phyloP scores from a whole-genome alignment of 495 filamentous ascomycete species.

The Penicillium coffeae region DNA sequence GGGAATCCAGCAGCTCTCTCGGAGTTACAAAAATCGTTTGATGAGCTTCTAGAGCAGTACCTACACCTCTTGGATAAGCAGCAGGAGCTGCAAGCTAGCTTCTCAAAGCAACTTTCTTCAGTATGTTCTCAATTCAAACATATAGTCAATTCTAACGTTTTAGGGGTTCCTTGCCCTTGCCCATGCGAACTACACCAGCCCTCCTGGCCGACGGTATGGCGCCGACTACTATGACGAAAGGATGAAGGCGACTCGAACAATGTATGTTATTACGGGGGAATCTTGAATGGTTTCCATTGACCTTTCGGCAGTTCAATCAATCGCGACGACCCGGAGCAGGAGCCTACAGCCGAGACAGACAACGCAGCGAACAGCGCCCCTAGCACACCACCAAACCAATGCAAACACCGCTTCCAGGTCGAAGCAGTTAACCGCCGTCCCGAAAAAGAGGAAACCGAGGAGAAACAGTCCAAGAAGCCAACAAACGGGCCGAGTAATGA shows the following conservation, averaged over 20 bases:
- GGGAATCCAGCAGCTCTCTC: slow-evolving; percentile 7
- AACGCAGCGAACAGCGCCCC: background rate
- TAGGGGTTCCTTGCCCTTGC: slow-evolving; percentile 56
- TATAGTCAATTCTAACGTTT: slow-evolving; percentile 7
- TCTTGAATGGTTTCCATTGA: too few species aligned
- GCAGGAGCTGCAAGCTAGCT: slow-evolving; percentile 52
- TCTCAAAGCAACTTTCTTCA: slow-evolving; percentile 54
- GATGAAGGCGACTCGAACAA: slow-evolving; percentile 59
- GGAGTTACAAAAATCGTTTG: slow-evolving; percentile 45
- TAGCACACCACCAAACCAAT: background rate
- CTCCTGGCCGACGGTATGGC: slow-evolving; percentile 60
- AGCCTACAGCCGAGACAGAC: background rate
- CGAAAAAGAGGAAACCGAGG: background rate
- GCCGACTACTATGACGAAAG: slow-evolving; percentile 66
- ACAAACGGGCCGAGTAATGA: background rate
- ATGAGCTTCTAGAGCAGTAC: slow-evolving; percentile 65
- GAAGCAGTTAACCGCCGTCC: background rate
- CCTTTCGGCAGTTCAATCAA: slow-evolving; percentile 23
- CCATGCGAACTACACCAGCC: slow-evolving; percentile 66
- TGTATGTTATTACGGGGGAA: too few species aligned
- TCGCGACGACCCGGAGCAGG: background rate
- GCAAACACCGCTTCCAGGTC: background rate
- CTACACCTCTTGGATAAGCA: slow-evolving; percentile 68
- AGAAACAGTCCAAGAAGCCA: background rate
- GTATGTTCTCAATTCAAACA: slow-evolving; percentile 32